Percentiles rank a stretch among this genome's conserved stretches.
Conservation (phyloP, 257 asterid genomes). For the Solanum bulbocastanum region DNA sequence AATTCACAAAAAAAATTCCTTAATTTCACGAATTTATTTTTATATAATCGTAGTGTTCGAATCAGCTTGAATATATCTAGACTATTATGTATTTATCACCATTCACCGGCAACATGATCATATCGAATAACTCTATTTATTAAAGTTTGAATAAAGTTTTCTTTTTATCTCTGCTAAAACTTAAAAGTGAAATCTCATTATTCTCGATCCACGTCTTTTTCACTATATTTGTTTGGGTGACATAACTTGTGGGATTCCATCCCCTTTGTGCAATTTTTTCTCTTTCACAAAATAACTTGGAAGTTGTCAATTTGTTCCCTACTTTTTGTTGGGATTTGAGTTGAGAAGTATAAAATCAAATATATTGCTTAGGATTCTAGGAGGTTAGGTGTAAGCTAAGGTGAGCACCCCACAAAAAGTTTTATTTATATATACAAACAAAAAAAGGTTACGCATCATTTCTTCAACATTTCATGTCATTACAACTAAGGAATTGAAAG, state of each 20-base stretch:
- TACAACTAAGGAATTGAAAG: background rate
- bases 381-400: background rate
- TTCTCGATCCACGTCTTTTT: background rate
- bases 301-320: background rate
- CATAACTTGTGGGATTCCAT: background rate
- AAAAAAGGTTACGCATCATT: background rate
- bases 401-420: background rate
- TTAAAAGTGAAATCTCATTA: background rate
- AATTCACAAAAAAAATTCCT: background rate
- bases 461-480: background rate
- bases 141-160: accelerated
- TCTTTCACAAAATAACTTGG: background rate
- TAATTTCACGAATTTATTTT: background rate
- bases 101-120: accelerated
- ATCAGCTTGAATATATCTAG: accelerated
- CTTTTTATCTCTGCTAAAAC: background rate
- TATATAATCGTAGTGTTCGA: background rate
- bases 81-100: background rate
- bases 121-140: background rate
- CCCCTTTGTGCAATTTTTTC: background rate
- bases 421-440: background rate
- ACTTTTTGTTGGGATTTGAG: background rate
- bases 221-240: background rate
- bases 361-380: background rate
- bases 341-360: background rate